A percentile compares a stretch with the other conserved stretches of the same genome.
Conservation (phyloP, 2,329 filamentous ascomycete genomes). For the Eutypella sp. region DNA sequence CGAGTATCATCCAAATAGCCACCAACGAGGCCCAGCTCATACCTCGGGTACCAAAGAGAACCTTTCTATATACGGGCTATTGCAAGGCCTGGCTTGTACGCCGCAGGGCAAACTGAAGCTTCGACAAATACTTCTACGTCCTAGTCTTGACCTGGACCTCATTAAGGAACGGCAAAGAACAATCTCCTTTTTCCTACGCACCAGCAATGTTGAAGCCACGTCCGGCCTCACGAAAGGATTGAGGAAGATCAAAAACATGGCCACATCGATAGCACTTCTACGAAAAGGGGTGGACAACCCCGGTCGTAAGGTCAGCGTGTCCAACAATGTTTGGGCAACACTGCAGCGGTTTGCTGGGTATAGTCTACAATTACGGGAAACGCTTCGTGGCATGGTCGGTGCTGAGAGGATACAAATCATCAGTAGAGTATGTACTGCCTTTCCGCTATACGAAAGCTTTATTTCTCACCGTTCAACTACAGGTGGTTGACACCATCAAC, state of each 20-base stretch:
- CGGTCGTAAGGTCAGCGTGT: conserved; percentile 45
- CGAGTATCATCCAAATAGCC: conserved; percentile 76
- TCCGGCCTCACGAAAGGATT: conserved; percentile 56
- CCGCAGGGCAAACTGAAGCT: conserved; percentile 71
- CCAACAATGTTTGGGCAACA: conserved; percentile 67
- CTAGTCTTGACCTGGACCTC: conserved; percentile 60
- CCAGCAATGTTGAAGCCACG: conserved; percentile 59
- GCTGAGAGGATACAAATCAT: conserved; percentile 47
- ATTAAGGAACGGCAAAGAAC: conserved; percentile 70
- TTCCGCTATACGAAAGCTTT: not conserved
- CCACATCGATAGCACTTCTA: conserved; percentile 61
- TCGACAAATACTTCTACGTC: conserved; percentile 76
- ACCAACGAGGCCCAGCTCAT: conserved; percentile 65
- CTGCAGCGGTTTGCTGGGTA: conserved; percentile 67
- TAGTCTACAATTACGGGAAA: conserved; percentile 63
- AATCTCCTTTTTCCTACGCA: conserved; percentile 60
- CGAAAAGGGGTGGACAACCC: conserved; percentile 68
- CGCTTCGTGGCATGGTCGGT: conserved; percentile 52
- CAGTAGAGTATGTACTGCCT: conserved; percentile 39
- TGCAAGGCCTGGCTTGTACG: conserved; percentile 69
- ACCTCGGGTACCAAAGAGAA: conserved; percentile 69
- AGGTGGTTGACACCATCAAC: conserved; percentile 46
- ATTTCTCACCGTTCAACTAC: conserved; percentile 1
- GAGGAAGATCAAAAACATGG: conserved; percentile 71
- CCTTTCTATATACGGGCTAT: conserved; percentile 78